A percentile compares a stretch with the other conserved stretches of the same genome.
Evolutionary conservation across 495 filamentous ascomycete species (phyloP).

Genomic region (Penicillium maclennaniae): DNA sequence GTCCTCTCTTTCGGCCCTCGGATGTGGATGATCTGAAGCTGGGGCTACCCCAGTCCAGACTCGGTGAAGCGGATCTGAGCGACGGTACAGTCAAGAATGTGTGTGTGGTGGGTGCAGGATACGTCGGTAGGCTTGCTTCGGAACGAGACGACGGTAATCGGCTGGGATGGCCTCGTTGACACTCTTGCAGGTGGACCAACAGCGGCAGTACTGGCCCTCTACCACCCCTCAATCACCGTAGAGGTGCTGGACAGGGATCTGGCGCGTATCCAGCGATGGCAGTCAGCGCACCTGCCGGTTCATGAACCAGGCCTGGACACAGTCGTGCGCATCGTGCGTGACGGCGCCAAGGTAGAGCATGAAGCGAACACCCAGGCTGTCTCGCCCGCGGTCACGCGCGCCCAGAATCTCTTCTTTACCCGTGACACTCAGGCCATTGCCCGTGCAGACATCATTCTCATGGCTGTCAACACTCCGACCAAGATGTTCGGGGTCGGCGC

Average conservation of each 20-base stretch:
- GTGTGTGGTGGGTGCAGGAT: conserved; percentile 62
- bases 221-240: conserved; percentile 64
- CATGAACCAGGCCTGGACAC: conserved; percentile 69
- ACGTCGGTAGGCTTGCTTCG: conserved; percentile 49
- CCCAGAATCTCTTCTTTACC: conserved; percentile 67
- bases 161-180: background rate
- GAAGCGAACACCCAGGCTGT: background rate
- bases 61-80: conserved; percentile 10
- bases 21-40: conserved; percentile 27
- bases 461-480: conserved; percentile 80
- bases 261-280: conserved; percentile 65
- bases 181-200: conserved; percentile 62
- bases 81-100: conserved; percentile 47
- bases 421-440: conserved; percentile 58
- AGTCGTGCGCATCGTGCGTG: conserved; percentile 62
- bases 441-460: conserved; percentile 71
- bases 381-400: conserved; percentile 20
- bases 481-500: conserved; percentile 67
- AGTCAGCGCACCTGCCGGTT: conserved; percentile 69
- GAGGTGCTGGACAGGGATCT: conserved; percentile 70
- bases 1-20: conserved; percentile 40
- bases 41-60: conserved; percentile 12
- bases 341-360: conserved; percentile 40
- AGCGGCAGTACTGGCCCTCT: conserved; percentile 67
- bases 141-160: background rate